Conservation (phyloP, 495 filamentous ascomycete genomes). For the Parachaetomium inaequale region DNA sequence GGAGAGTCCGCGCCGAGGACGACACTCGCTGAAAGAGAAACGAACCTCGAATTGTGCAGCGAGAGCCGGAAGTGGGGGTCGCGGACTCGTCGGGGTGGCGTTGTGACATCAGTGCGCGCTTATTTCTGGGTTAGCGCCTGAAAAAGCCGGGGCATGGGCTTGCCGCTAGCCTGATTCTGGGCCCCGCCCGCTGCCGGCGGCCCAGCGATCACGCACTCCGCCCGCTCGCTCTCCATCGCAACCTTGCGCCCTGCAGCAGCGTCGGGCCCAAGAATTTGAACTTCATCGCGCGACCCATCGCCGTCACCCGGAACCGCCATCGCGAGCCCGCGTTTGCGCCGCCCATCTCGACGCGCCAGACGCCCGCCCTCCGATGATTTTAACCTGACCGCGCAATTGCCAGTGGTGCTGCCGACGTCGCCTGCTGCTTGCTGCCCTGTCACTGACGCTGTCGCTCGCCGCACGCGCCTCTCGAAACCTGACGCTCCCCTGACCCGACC, state of each 20-base stretch:
- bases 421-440: background rate
- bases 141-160: slow-evolving; percentile 25
- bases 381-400: background rate
- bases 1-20: background rate
- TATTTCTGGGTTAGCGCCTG: slow-evolving; percentile 20
- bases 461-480: slow-evolving; percentile 16
- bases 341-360: background rate
- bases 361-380: background rate
- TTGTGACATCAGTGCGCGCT: slow-evolving; percentile 23
- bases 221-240: slow-evolving; percentile 30
- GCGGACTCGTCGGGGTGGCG: slow-evolving; percentile 9
- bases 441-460: slow-evolving; percentile 1
- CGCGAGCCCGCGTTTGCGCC: background rate
- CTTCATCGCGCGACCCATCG: slow-evolving; percentile 15
- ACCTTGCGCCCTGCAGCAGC: slow-evolving; percentile 31
- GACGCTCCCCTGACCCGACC: slow-evolving; percentile 15
- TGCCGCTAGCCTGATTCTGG: slow-evolving; percentile 28
- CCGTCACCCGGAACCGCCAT: background rate
- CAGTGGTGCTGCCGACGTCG: background rate
- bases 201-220: slow-evolving; percentile 31
- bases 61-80: background rate
- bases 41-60: background rate
- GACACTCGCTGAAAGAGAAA: background rate
- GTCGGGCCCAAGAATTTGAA: slow-evolving; percentile 25
- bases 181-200: background rate